Evolutionary conservation across 2,329 filamentous ascomycete genomes (phyloP).

Genomic region (Bisporella sp.): DNA sequence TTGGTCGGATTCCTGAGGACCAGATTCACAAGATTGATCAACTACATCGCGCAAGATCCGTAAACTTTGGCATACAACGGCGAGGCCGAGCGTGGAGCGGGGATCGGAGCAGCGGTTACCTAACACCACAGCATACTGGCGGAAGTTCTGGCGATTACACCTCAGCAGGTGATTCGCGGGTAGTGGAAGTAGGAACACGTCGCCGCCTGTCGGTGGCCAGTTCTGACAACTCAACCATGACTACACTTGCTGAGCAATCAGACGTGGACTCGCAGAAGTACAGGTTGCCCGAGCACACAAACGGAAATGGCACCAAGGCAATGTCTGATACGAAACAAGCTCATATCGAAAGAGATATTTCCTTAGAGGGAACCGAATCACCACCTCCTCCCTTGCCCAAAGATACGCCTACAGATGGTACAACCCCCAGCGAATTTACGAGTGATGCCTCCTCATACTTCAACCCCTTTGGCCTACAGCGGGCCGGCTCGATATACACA

Average conservation of each 20-base stretch:
- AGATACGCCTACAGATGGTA: constrained; percentile 37
- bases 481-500: constrained; percentile 86
- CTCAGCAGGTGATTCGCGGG: constrained; percentile 13
- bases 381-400: constrained; percentile 44
- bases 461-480: constrained; percentile 55
- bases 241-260: constrained; percentile 33
- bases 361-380: constrained; percentile 27
- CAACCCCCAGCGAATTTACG: constrained; percentile 28
- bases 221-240: constrained; percentile 21
- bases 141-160: constrained; percentile 19
- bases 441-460: constrained; percentile 46
- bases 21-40: constrained; percentile 64
- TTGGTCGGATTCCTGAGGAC: constrained; percentile 64
- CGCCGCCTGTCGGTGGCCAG: constrained; percentile 17
- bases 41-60: constrained; percentile 52
- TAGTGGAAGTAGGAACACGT: constrained; percentile 20
- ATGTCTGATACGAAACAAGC: constrained; percentile 50
- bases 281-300: constrained; percentile 61
- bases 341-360: constrained; percentile 44
- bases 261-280: constrained; percentile 71
- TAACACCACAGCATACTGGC: constrained; percentile 24
- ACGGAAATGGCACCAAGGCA: constrained; percentile 60
- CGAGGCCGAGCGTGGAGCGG: constrained; percentile 69
- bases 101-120: constrained; percentile 34
- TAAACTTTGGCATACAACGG: constrained; percentile 45